These are phyloP conservation scores for Chrysoporthe cubensis DNA, from an alignment of 2,329 filamentous ascomycete genomes.

Conservation along the genomic window DNA sequence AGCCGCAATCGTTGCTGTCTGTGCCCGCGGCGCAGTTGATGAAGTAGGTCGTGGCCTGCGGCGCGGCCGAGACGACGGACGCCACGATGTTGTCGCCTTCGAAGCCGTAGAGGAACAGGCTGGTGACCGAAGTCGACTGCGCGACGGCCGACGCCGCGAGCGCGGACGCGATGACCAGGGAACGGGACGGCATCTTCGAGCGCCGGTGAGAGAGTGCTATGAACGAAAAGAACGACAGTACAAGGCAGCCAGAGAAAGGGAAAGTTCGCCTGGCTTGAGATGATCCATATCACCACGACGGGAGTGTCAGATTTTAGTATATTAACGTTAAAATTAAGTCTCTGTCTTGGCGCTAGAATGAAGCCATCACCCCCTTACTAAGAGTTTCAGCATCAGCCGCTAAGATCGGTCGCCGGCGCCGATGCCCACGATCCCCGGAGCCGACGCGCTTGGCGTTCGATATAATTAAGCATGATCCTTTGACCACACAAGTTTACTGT, in stretches of 20 bases:
- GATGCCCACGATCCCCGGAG: neutral
- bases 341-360: neutral
- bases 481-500: too few relatives aligned
- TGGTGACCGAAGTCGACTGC: conserved; percentile 26
- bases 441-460: too few relatives aligned
- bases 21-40: conserved; percentile 23
- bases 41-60: conserved; percentile 19
- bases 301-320: neutral
- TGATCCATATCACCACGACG: neutral
- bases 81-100: conserved; percentile 26
- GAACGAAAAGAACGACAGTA: neutral
- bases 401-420: neutral
- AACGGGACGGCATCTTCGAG: conserved; percentile 3
- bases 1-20: conserved; percentile 25
- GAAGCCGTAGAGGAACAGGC: conserved; percentile 25
- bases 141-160: conserved; percentile 15
- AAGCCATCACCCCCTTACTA: neutral
- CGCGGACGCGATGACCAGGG: conserved; percentile 8
- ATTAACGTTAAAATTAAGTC: neutral
- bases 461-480: too few relatives aligned
- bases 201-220: too few relatives aligned
- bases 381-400: neutral
- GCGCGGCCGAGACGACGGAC: conserved; percentile 24
- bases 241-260: neutral
- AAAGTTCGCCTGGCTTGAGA: neutral